These are phyloP conservation scores for Termitomyces sp. DNA, from an alignment of 768 basidiomycete species.

Conservation along the genomic window DNA sequence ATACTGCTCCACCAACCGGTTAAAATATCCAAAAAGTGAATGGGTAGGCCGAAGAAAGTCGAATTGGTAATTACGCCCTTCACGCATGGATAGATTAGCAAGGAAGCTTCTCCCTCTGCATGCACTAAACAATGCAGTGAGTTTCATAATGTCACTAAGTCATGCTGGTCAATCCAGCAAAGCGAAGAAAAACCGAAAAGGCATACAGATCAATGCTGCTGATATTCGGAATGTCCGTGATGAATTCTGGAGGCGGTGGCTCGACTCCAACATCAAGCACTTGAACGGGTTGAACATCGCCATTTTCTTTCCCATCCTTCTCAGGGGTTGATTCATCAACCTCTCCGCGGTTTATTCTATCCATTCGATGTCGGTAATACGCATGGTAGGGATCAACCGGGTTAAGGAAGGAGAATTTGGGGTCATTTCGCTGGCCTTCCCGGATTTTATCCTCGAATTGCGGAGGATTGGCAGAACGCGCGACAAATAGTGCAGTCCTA, in stretches of 20 bases:
- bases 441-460: conserved; percentile 97
- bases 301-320: conserved; percentile 39
- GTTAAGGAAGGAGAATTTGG: conserved; percentile 98
- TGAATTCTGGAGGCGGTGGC: conserved; percentile 79
- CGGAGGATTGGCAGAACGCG: conserved; percentile 88
- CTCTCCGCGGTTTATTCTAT: conserved; percentile 75
- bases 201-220: conserved; percentile 87
- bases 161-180: conserved; percentile 2
- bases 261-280: conserved; percentile 63
- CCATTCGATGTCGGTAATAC: conserved; percentile 92
- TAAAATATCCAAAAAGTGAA: conserved; percentile 95
- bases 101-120: conserved; percentile 86
- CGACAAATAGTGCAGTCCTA: conserved; percentile 87
- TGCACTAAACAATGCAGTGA: conserved; percentile 95
- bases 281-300: conserved; percentile 31
- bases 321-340: conserved; percentile 51
- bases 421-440: conserved; percentile 93
- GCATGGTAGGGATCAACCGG: conserved; percentile 97
- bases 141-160: conserved; percentile 86
- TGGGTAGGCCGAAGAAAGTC: conserved; percentile 96
- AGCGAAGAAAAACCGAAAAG: neutral
- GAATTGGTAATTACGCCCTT: conserved; percentile 96
- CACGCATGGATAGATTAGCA: conserved; percentile 74
- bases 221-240: conserved; percentile 82
- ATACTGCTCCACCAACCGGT: conserved; percentile 95